A percentile compares a stretch with the other conserved stretches of the same genome.
phyloP scores from a whole-genome alignment of 2,329 filamentous ascomycete species.

The Cytospora mali region DNA sequence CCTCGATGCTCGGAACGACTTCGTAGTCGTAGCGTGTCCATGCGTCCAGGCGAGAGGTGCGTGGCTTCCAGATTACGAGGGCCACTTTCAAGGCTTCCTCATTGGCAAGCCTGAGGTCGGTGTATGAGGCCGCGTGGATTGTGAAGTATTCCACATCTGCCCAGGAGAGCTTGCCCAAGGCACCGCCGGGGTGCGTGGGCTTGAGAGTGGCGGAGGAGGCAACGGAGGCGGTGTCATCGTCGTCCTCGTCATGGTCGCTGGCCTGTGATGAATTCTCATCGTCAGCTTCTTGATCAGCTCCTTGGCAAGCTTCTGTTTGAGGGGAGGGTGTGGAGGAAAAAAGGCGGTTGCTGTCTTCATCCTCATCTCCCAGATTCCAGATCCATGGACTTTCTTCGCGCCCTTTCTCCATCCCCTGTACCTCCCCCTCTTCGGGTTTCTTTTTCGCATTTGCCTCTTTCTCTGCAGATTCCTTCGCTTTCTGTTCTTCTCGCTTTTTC shows the following conservation, averaged over 20 bases:
- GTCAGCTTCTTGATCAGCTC: background rate
- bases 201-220: background rate
- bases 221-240: constrained; percentile 2
- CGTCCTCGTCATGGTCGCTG: background rate
- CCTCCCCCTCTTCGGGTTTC: background rate
- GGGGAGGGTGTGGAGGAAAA: background rate
- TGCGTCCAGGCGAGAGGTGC: background rate
- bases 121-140: constrained; percentile 7
- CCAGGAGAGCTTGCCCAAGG: constrained; percentile 3
- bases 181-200: constrained; percentile 2
- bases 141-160: constrained; percentile 1
- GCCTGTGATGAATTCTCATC: background rate
- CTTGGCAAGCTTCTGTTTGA: background rate
- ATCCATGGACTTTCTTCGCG: background rate
- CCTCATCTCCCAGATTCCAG: background rate
- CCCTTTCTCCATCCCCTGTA: background rate
- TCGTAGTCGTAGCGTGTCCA: constrained; percentile 1
- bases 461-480: background rate
- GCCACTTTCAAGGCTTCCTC: constrained; percentile 13
- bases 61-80: constrained; percentile 9
- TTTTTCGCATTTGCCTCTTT: background rate
- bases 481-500: background rate
- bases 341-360: background rate
- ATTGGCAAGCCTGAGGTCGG: constrained; percentile 17
- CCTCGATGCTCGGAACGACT: constrained; percentile 1